Evolutionary conservation across 345 rosid genomes (phyloP), one percentile per base, ranked within the genome.

Genomic region (Pistacia atlantica): DNA sequence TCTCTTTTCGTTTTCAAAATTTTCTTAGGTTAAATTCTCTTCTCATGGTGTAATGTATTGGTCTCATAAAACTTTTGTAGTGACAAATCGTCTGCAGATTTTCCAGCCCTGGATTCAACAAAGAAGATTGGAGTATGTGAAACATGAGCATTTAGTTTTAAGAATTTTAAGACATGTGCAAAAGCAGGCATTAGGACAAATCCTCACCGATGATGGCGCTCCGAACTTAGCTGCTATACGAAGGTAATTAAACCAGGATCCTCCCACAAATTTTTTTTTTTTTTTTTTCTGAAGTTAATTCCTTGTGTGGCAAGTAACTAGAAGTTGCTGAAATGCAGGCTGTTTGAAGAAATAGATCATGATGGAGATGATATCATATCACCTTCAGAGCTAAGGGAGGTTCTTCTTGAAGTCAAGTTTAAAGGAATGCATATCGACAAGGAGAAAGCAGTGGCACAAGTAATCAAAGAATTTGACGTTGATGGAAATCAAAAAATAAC

Each of bases 91-190:
- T 71, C 5, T 52, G 75, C 82, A 85, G 84, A 57, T 85, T 25
- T 76, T 82, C 68, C 78, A 75, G 71, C 87, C 85, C 3, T 84
- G 85, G 85, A 82, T 84, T 77, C 85, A 80, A 73, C 76, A 58
- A 70, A 77, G 87, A 72, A 80, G 85, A 42, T 73, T 84, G 2
- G 83, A 83, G 67, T 84, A 77, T 51, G 72, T 81, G 71, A 82
- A 68, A 25, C 80, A 71, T 11, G 84, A 68, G 72, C 70, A 75
- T 6, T 54, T 84, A 6, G 51, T 79, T 20, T 78, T 74, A 11
- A 79, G 78, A 59, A 71, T 84, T 37, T 67, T 84, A 22, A 70
- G 52, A 65, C 82, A 79, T 54, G 67, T 77, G 4, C 82, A 80
- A 67, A 60, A 28, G 8, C 77, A 72, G 7, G 79, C 83, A 0